phyloP scores from a whole-genome alignment of 169 alveolate species.

The Babesia bigemina region DNA sequence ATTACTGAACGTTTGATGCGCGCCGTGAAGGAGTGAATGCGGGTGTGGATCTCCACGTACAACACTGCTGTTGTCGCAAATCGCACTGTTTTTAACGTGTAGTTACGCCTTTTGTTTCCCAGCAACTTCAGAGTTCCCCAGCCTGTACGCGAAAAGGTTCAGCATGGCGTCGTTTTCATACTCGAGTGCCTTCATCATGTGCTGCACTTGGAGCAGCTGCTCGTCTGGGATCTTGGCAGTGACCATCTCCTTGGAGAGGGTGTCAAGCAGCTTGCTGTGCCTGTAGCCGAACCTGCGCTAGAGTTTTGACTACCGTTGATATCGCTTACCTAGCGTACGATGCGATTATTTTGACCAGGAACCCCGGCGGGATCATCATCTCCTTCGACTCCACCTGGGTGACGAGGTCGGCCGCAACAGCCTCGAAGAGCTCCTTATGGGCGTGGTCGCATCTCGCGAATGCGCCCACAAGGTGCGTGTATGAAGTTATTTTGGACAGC shows the following conservation, averaged over 20 bases:
- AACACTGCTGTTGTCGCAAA: not conserved
- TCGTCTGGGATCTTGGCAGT: slow-evolving; percentile 44
- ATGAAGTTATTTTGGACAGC: slow-evolving; percentile 64
- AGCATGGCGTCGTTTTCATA: slow-evolving; percentile 52
- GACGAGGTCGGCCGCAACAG: slow-evolving; percentile 68
- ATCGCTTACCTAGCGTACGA: slow-evolving; percentile 70
- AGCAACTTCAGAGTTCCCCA: slow-evolving; percentile 34
- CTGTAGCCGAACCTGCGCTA: slow-evolving; percentile 51
- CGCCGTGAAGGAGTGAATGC: slow-evolving; percentile 24
- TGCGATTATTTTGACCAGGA: slow-evolving; percentile 59
- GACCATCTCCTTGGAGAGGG: slow-evolving; percentile 48
- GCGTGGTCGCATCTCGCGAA: slow-evolving; percentile 68
- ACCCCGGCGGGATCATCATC: slow-evolving; percentile 62
- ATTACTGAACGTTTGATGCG: slow-evolving; percentile 56
- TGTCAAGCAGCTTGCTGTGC: slow-evolving; percentile 40
- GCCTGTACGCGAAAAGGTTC: slow-evolving; percentile 52
- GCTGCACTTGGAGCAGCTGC: slow-evolving; percentile 34
- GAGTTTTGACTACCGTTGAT: not conserved
- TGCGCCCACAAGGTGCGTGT: slow-evolving; percentile 76
- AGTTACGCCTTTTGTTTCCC: not conserved
- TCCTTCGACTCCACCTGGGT: slow-evolving; percentile 47
- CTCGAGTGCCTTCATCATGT: slow-evolving; percentile 39
- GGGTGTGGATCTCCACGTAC: not conserved
- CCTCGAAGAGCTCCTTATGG: slow-evolving; percentile 72
- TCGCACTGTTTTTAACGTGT: not conserved